Evolutionary conservation across 2,329 filamentous ascomycete species (phyloP).

Genomic region (Blastomyces parvus): DNA sequence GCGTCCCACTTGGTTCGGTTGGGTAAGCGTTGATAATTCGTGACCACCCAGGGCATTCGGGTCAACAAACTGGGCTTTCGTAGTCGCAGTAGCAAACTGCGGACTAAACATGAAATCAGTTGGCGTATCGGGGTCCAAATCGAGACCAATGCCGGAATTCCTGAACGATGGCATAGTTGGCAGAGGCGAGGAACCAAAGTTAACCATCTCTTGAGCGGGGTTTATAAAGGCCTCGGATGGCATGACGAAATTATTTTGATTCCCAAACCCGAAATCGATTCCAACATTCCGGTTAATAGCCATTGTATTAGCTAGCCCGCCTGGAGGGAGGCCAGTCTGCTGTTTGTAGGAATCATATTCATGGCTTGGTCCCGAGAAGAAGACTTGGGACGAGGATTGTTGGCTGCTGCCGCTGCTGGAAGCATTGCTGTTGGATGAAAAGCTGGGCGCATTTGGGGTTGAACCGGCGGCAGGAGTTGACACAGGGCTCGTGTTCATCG

Average conservation of each 20-base stretch:
- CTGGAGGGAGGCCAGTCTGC: constrained; percentile 83
- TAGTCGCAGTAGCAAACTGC: constrained; percentile 7
- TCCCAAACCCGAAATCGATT: constrained; percentile 62
- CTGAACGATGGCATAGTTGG: constrained; percentile 1
- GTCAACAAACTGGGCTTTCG: constrained; percentile 54
- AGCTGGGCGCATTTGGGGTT: constrained; percentile 25
- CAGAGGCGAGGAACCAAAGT: constrained; percentile 18
- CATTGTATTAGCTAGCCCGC: constrained; percentile 69
- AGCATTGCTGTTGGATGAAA: constrained; percentile 20
- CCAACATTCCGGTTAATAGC: constrained; percentile 62
- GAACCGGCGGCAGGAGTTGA: constrained; percentile 21
- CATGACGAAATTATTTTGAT: constrained; percentile 47
- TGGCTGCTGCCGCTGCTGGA: neutral
- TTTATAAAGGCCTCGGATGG: constrained; percentile 40
- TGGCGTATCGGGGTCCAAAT: constrained; percentile 2
- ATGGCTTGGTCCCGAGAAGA: constrained; percentile 72
- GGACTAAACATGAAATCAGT: constrained; percentile 3
- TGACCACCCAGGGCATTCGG: constrained; percentile 60
- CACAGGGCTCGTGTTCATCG: constrained; percentile 5
- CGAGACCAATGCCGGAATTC: neutral
- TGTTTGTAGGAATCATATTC: constrained; percentile 94
- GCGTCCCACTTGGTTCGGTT: constrained; percentile 54
- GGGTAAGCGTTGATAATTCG: constrained; percentile 46
- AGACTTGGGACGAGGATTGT: constrained; percentile 39
- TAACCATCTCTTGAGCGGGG: neutral